A percentile compares a stretch with the other conserved stretches of the same genome.
Conservation (phyloP, 2,329 filamentous ascomycete genomes). For the Colletotrichum somersetense region DNA sequence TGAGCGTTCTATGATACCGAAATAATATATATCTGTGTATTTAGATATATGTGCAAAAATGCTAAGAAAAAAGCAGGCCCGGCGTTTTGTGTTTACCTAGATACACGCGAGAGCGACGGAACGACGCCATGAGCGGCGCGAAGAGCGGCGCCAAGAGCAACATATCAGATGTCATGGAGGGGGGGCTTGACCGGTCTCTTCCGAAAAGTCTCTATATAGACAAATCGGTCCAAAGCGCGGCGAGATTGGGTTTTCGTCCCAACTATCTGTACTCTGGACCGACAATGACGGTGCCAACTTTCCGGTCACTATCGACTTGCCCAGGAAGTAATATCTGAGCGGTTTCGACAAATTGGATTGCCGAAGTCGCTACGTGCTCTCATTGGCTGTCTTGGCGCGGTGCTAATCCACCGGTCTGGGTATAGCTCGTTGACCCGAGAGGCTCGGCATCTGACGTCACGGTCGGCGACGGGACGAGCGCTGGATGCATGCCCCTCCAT, state of each 20-base stretch:
- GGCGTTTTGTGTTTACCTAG: background rate
- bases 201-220: background rate
- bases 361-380: slow-evolving; percentile 27
- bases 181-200: background rate
- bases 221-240: background rate
- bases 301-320: background rate
- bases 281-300: background rate
- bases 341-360: slow-evolving; percentile 27
- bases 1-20: background rate
- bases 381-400: slow-evolving; percentile 35
- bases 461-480: background rate
- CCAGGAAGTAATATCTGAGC: background rate
- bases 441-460: slow-evolving; percentile 30
- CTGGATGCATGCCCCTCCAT: slow-evolving; percentile 20
- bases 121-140: background rate
- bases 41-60: background rate
- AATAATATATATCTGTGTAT: too few relatives aligned
- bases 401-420: slow-evolving; percentile 10
- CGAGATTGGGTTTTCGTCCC: background rate
- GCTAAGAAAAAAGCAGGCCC: background rate
- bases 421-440: background rate
- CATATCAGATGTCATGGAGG: background rate
- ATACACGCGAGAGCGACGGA: background rate
- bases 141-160: background rate
- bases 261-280: background rate